These are phyloP conservation scores for Podospora conica DNA, from an alignment of 495 filamentous ascomycete genomes.

Conservation along the genomic window DNA sequence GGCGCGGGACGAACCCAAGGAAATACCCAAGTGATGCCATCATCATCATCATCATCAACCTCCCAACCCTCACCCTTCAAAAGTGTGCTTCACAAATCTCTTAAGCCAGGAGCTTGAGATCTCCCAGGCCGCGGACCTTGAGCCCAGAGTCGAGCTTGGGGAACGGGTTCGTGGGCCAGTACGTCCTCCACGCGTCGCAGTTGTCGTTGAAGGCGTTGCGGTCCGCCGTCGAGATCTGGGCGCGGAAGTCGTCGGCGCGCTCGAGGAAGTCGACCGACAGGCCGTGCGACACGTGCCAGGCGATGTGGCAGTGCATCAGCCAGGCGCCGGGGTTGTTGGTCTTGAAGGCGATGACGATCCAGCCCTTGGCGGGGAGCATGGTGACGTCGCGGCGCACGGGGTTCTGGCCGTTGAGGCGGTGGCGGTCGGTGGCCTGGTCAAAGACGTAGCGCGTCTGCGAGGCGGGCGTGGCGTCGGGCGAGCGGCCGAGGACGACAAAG, in stretches of 20 bases:
- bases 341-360: constrained; percentile 49
- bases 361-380: constrained; percentile 40
- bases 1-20: not conserved
- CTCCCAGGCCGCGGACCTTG: constrained; percentile 10
- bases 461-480: constrained; percentile 17
- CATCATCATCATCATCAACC: too few relatives aligned
- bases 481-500: constrained; percentile 49
- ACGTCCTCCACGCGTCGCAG: constrained; percentile 23
- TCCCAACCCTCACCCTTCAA: not conserved
- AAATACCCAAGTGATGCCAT: not conserved
- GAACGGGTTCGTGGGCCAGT: constrained; percentile 18
- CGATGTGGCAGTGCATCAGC: constrained; percentile 55
- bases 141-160: constrained; percentile 27
- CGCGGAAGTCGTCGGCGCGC: constrained; percentile 26
- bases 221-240: constrained; percentile 17
- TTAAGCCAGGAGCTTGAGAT: constrained; percentile 7
- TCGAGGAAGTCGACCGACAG: constrained; percentile 47
- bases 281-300: constrained; percentile 48
- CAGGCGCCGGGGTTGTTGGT: constrained; percentile 53
- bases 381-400: constrained; percentile 57
- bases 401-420: constrained; percentile 37
- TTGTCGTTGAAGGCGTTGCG: constrained; percentile 17
- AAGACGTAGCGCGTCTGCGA: constrained; percentile 28
- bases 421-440: constrained; percentile 21
- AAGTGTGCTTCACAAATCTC: not conserved